phyloP scores from a whole-genome alignment of 352 stramenopile species.

The Globisporangium lucens region DNA sequence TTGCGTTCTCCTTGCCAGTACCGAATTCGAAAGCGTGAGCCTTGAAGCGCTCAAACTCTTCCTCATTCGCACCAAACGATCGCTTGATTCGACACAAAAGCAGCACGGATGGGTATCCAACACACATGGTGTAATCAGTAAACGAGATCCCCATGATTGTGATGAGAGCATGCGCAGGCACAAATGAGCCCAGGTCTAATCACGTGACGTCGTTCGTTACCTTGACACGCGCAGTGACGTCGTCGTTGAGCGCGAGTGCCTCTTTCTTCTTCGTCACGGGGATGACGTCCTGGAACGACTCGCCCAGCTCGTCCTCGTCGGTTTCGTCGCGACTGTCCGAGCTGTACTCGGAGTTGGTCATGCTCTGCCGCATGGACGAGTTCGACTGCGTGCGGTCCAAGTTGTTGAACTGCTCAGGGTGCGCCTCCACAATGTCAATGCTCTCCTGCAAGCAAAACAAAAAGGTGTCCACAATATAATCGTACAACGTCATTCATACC shows the following conservation, averaged over 20 bases:
- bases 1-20: conserved; percentile 56
- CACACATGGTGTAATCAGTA: neutral
- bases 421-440: conserved; percentile 37
- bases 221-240: conserved; percentile 67
- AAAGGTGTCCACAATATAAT: neutral
- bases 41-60: conserved; percentile 80
- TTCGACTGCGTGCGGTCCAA: conserved; percentile 35
- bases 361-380: conserved; percentile 34
- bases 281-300: conserved; percentile 66
- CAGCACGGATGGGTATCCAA: neutral
- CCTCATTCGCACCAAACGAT: conserved; percentile 46
- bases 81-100: conserved; percentile 1
- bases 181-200: neutral
- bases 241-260: conserved; percentile 69
- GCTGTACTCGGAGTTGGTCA: conserved; percentile 38
- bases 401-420: conserved; percentile 38
- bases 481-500: neutral
- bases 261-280: conserved; percentile 75
- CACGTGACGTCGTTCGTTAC: conserved; percentile 15
- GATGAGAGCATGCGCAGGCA: neutral
- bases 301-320: conserved; percentile 45
- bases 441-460: conserved; percentile 30
- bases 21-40: conserved; percentile 71
- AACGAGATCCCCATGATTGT: neutral
- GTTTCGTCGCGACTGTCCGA: conserved; percentile 49